These are phyloP conservation scores for Zygosaccharomyces pseudobailii DNA, from an alignment of 1,139 yeast genomes.

Conservation along the genomic window DNA sequence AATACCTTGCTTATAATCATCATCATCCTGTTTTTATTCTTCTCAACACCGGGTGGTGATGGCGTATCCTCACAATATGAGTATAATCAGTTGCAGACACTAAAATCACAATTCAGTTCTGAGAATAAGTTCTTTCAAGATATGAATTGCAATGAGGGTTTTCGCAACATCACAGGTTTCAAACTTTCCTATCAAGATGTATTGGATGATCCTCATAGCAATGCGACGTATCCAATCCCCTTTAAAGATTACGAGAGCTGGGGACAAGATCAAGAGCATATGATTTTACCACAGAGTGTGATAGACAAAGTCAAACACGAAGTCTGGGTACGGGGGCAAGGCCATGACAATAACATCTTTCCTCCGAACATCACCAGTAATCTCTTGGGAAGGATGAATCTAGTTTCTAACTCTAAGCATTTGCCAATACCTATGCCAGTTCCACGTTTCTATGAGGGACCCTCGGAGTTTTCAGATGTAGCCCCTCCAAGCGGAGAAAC, in stretches of 20 bases:
- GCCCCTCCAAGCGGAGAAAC: conserved; percentile 27
- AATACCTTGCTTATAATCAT: conserved; percentile 29
- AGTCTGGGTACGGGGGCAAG: conserved; percentile 21
- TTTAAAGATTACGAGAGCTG: conserved; percentile 44
- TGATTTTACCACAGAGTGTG: conserved; percentile 58
- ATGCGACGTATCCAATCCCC: conserved; percentile 57
- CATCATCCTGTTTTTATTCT: conserved; percentile 37
- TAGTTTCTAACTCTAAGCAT: conserved; percentile 19
- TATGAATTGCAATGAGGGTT: conserved; percentile 49
- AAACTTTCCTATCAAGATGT: conserved; percentile 57
- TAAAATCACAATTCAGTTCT: conserved; percentile 21
- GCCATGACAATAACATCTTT: conserved; percentile 13
- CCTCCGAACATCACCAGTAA: conserved; percentile 32
- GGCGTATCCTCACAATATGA: conserved; percentile 39
- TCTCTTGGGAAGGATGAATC: conserved; percentile 23
- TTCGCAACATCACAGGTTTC: conserved; percentile 73
- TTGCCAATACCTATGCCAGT: conserved; percentile 28
- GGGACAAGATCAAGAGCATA: conserved; percentile 48
- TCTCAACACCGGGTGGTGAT: conserved; percentile 59
- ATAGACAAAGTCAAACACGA: conserved; percentile 34
- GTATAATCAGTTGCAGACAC: conserved; percentile 26
- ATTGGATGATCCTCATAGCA: conserved; percentile 38
- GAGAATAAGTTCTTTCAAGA: conserved; percentile 37
- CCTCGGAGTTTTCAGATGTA: conserved; percentile 25
- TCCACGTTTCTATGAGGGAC: conserved; percentile 28